Evolutionary conservation across 2,329 filamentous ascomycete species (phyloP).

Genomic region (Sporothrix humicola): DNA sequence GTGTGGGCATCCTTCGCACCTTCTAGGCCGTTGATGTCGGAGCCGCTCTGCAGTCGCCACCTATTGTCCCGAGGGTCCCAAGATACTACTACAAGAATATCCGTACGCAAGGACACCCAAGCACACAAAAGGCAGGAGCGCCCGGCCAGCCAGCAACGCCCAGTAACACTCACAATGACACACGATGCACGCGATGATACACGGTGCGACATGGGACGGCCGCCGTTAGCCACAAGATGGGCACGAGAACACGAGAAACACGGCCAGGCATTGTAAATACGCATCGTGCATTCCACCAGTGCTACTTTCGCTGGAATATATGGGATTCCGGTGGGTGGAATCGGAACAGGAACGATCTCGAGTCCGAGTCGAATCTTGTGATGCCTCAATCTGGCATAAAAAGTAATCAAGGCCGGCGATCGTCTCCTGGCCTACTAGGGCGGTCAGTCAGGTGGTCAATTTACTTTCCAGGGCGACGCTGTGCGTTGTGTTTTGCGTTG

Average conservation of each 20-base stretch:
- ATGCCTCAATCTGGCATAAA: neutral
- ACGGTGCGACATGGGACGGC: conserved; percentile 14
- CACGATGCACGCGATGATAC: neutral
- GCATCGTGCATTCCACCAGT: conserved; percentile 1
- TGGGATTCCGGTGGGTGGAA: neutral
- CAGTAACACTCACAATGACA: neutral
- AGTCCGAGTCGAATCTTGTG: neutral
- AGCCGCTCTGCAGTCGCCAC: conserved; percentile 35
- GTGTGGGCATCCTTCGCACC: conserved; percentile 20
- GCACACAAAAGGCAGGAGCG: conserved; percentile 1
- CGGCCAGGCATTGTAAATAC: neutral
- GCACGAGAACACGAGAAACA: neutral
- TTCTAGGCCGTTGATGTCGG: conserved; percentile 28
- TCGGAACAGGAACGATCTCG: neutral
- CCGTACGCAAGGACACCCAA: neutral
- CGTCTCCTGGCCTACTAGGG: neutral
- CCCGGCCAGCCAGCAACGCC: neutral
- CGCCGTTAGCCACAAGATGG: neutral
- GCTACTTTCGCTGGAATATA: too few species aligned
- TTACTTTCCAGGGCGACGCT: too few species aligned
- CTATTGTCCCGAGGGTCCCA: conserved; percentile 28
- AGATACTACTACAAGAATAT: neutral
- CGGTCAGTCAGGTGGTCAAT: neutral
- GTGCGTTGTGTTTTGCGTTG: too few species aligned
- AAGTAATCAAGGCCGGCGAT: conserved; percentile 3